These are phyloP conservation scores for Geoglossum cookeanum DNA, from an alignment of 2,329 filamentous ascomycete species.

Conservation along the genomic window DNA sequence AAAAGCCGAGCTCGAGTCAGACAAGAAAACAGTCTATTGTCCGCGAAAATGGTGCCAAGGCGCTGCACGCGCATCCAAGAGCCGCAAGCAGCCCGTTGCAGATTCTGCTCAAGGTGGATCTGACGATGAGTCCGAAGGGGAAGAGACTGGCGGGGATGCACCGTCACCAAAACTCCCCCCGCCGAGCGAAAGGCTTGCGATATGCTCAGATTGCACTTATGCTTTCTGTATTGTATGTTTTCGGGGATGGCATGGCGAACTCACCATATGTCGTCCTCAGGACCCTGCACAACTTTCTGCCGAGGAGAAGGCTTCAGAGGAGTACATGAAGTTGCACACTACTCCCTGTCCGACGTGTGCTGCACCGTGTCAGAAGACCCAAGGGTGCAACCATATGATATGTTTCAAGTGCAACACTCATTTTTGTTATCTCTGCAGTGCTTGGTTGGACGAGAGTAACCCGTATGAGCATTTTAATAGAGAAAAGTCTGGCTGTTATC, in stretches of 20 bases:
- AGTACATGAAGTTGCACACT: slow-evolving; percentile 66
- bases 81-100: slow-evolving; percentile 42
- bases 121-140: slow-evolving; percentile 5
- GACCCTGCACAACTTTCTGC: slow-evolving; percentile 52
- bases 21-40: slow-evolving; percentile 84
- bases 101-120: slow-evolving; percentile 1
- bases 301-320: slow-evolving; percentile 71
- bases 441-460: slow-evolving; percentile 65
- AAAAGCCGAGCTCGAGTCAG: slow-evolving; percentile 78
- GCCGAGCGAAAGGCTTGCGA: slow-evolving; percentile 47
- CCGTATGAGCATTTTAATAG: slow-evolving; percentile 83
- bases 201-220: slow-evolving; percentile 77
- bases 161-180: slow-evolving; percentile 25
- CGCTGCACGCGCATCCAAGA: slow-evolving; percentile 56
- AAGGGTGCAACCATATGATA: slow-evolving; percentile 94
- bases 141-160: slow-evolving; percentile 21
- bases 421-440: slow-evolving; percentile 85
- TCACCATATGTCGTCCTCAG: slow-evolving; percentile 49
- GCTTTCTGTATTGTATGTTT: slow-evolving; percentile 68
- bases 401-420: slow-evolving; percentile 79
- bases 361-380: slow-evolving; percentile 70
- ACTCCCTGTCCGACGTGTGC: slow-evolving; percentile 78
- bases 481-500: slow-evolving; percentile 50
- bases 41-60: slow-evolving; percentile 85
- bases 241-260: slow-evolving; percentile 85